These are phyloP conservation scores for Scheffersomyces lignosus DNA, from an alignment of 805 yeast genomes.

Conservation along the genomic window DNA sequence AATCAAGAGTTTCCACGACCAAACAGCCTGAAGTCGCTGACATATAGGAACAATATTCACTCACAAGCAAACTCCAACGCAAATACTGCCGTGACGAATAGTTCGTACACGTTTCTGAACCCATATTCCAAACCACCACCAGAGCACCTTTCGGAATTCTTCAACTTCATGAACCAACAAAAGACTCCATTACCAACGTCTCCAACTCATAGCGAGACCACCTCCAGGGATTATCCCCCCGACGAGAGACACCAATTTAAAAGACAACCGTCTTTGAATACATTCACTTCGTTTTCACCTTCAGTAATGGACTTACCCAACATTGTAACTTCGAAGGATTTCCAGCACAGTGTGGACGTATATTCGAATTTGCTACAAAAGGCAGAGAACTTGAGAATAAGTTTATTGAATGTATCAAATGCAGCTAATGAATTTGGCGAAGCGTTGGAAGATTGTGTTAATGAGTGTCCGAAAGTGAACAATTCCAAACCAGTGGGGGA, in stretches of 20 bases:
- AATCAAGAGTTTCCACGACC: background rate
- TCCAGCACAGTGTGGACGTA: constrained; percentile 47
- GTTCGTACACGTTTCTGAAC: too few relatives aligned
- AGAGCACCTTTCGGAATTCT: constrained; percentile 61
- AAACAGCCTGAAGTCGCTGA: constrained; percentile 1
- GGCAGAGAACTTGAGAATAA: constrained; percentile 46
- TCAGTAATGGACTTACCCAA: constrained; percentile 61
- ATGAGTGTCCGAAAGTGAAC: constrained; percentile 26
- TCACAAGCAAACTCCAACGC: too few relatives aligned
- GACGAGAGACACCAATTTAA: constrained; percentile 4
- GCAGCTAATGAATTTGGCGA: constrained; percentile 73
- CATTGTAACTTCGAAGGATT: constrained; percentile 60
- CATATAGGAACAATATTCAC: too few relatives aligned
- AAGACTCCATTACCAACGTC: constrained; percentile 9
- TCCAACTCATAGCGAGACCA: constrained; percentile 12
- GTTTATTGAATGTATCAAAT: constrained; percentile 48
- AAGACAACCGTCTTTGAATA: constrained; percentile 36
- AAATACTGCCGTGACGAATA: too few relatives aligned
- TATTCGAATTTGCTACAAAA: constrained; percentile 49
- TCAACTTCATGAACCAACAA: constrained; percentile 47
- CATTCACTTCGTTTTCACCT: constrained; percentile 49
- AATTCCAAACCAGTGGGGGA: constrained; percentile 42
- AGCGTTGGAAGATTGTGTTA: constrained; percentile 53
- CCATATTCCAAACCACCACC: too few relatives aligned
- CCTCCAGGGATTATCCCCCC: constrained; percentile 7